Evolutionary conservation across 805 yeast genomes (phyloP).

Genomic region (Candida ovalis): DNA sequence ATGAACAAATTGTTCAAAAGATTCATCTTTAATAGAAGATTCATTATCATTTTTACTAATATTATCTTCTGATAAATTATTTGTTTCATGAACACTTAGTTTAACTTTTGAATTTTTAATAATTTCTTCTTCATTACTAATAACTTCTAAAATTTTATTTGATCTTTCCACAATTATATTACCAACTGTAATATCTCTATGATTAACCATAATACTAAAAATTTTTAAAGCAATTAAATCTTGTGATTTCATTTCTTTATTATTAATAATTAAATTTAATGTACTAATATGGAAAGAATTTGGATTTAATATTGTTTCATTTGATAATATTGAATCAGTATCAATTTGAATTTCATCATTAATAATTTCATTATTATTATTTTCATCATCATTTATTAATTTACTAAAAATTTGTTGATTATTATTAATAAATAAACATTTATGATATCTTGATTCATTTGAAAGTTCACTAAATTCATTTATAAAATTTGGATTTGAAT

Average conservation of each 20-base stretch:
- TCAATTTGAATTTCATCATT: conserved; percentile 3
- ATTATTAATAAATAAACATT: conserved; percentile 27
- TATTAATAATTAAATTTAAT: conserved; percentile 20
- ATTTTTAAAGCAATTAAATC: conserved; percentile 24
- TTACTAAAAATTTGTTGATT: conserved; percentile 15
- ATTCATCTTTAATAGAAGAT: too few species aligned
- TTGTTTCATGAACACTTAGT: conserved; percentile 2
- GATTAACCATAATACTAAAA: conserved; percentile 21
- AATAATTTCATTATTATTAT: not conserved
- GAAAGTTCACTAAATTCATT: conserved; percentile 13
- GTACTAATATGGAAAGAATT: conserved; percentile 24
- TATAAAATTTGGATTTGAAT: conserved; percentile 9
- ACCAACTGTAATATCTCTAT: conserved; percentile 14
- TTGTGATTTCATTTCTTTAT: conserved; percentile 10
- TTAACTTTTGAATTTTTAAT: conserved; percentile 9
- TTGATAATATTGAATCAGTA: conserved; percentile 16
- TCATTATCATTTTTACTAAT: not conserved
- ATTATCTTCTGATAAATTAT: not conserved
- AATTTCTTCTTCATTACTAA: conserved; percentile 6
- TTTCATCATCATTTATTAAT: not conserved
- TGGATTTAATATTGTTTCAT: conserved; percentile 27
- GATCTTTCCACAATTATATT: conserved; percentile 9
- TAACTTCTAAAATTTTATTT: conserved; percentile 7
- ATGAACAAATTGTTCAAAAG: conserved; percentile 8
- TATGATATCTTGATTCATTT: conserved; percentile 8